Percentiles rank a stretch among this genome's conserved stretches.
Conservation (phyloP, 352 stramenopile genomes). For the Blastocystis sp. region DNA sequence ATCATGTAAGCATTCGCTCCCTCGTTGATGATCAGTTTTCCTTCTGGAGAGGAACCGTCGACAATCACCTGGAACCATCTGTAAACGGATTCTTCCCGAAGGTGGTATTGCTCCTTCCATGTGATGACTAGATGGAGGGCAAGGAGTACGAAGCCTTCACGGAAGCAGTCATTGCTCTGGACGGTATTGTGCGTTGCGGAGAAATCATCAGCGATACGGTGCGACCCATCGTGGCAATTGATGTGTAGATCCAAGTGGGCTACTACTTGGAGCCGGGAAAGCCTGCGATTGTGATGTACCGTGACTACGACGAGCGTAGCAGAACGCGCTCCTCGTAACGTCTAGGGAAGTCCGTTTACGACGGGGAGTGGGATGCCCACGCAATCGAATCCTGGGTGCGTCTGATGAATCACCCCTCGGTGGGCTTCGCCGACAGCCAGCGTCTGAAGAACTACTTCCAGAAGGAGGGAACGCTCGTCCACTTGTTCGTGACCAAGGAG, state of each 20-base stretch:
- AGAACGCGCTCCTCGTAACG: neutral
- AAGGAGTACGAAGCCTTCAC: constrained; percentile 48
- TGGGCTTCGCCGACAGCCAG: constrained; percentile 47
- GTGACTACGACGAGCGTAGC: constrained; percentile 65
- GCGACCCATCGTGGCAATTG: neutral
- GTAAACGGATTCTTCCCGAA: constrained; percentile 71
- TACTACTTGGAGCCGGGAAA: neutral
- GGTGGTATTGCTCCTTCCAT: neutral
- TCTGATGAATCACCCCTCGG: constrained; percentile 2
- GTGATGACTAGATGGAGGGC: constrained; percentile 13
- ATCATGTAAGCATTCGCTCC: neutral
- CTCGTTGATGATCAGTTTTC: constrained; percentile 30
- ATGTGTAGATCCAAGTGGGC: constrained; percentile 55
- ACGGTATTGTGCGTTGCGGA: constrained; percentile 6
- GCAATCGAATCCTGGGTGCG: constrained; percentile 27
- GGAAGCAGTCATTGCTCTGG: constrained; percentile 32
- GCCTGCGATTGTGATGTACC: constrained; percentile 65
- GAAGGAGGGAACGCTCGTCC: constrained; percentile 55
- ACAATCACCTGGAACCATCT: constrained; percentile 56
- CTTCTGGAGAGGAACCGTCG: constrained; percentile 67
- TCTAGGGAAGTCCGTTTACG: constrained; percentile 33
- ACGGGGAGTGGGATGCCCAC: constrained; percentile 22
- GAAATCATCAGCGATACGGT: constrained; percentile 70
- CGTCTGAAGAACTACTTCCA: constrained; percentile 34
- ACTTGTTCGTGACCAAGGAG: constrained; percentile 42